Evolutionary conservation across 371 early-diverging fungal genomes (phyloP), one percentile per base, ranked within the genome.

Genomic region (Mortierella sp.): DNA sequence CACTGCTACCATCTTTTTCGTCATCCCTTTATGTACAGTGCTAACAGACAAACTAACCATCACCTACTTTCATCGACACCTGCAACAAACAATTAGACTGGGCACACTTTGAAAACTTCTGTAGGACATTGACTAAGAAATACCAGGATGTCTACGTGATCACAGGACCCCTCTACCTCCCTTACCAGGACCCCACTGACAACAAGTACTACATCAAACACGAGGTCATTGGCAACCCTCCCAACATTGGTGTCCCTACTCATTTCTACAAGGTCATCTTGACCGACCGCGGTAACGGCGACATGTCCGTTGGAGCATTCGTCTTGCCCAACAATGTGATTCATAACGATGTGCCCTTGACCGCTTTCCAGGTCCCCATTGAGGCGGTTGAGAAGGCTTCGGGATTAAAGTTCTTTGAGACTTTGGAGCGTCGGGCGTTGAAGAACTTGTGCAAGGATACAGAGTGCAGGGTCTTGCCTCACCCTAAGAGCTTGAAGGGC

Each of bases 201-300:
- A 90, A 92, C 58, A 95, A 95, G 84, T 94, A 90, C 84, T 95
- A 95, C 76, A 95, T 97, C 50, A 94, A 94, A 72, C 97, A 97
- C 80, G 95, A 98, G 89, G 94, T 98, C 71, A 96, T 98, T 72
- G 98, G 98, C 4, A 91, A 93, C 71, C 95, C 96, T 34, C 96
- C 97, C 74, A 96, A 96, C 73, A 93, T 96, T 26, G 97, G 96
- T 14, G 98, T 98, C 1, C 98, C 98, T 6, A 98, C 98, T 7
- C 98, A 97, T 79, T 97, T 97, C 83, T 98, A 92, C 91, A 98
- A 98, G 90, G 94, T 95, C 55, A 92, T 97, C 65, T 75, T 96
- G 88, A 90, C 92, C 3, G 83, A 86, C n/a, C 79, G 88, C 16
- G 81, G 88, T 28, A 89, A 91, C 60, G 92, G 91, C 31, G 80